A percentile compares a stretch with the other conserved stretches of the same genome.
Conservation (phyloP, 2,329 filamentous ascomycete genomes). For the Ramularia endophylla region DNA sequence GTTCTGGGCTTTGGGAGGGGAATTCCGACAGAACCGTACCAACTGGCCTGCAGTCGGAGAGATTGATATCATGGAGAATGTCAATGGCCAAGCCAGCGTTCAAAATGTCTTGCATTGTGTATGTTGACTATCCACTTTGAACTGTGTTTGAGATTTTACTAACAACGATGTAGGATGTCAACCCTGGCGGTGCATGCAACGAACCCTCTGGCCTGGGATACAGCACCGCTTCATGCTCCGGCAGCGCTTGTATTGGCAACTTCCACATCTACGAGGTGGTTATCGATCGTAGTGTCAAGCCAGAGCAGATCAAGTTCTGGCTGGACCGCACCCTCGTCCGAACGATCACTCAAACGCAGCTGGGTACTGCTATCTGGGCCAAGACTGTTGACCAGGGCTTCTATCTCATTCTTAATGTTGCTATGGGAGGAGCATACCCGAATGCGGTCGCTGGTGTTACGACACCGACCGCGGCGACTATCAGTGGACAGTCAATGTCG, state of each 20-base stretch:
- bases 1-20: conserved; percentile 20
- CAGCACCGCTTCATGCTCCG: conserved; percentile 8
- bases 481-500: conserved; percentile 15
- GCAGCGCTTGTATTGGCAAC: conserved; percentile 20
- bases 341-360: conserved; percentile 17
- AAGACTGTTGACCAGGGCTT: conserved; percentile 23
- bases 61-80: conserved; percentile 30
- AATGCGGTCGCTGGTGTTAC: conserved; percentile 21
- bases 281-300: conserved; percentile 21
- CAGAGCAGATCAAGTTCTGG: conserved; percentile 24
- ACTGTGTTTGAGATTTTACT: not conserved
- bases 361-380: conserved; percentile 23
- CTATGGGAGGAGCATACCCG: conserved; percentile 28
- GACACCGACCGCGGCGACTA: conserved; percentile 21
- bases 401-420: conserved; percentile 27
- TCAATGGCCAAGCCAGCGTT: conserved; percentile 23
- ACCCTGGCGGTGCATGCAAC: conserved; percentile 29
- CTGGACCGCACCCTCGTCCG: conserved; percentile 20
- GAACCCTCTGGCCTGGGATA: conserved; percentile 23
- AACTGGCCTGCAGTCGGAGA: conserved; percentile 28
- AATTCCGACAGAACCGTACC: conserved; percentile 17
- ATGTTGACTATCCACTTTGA: not conserved
- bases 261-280: conserved; percentile 29
- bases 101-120: conserved; percentile 25
- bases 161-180: conserved; percentile 14